Conservation (phyloP, 2,329 filamentous ascomycete species). For the Fusarium hostae region DNA sequence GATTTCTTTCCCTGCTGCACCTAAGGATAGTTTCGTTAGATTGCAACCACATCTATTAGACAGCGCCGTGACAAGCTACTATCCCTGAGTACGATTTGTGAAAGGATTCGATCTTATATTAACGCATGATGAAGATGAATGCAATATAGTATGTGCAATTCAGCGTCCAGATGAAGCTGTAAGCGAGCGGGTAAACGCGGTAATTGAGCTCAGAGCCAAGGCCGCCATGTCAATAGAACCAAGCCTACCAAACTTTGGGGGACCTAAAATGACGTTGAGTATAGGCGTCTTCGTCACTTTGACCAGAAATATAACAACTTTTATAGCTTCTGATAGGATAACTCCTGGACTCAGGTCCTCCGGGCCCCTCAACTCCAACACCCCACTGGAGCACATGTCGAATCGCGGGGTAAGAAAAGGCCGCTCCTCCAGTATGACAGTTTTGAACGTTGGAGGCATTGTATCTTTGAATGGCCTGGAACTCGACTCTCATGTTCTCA, state of each 20-base stretch:
- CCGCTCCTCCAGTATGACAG: constrained; percentile 20
- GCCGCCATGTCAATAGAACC: neutral
- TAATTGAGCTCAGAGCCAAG: neutral
- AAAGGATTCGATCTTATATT: neutral
- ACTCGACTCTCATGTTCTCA: neutral
- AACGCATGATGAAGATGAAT: neutral
- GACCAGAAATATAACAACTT: constrained; percentile 25
- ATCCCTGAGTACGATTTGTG: neutral
- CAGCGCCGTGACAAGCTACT: neutral
- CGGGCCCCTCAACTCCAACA: neutral
- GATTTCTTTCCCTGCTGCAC: neutral
- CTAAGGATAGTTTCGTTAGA: neutral
- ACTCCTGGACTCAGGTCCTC: neutral
- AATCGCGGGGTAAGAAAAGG: constrained; percentile 32
- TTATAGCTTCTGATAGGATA: constrained; percentile 28
- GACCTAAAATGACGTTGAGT: neutral
- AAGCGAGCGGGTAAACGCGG: neutral
- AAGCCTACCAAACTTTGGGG: neutral
- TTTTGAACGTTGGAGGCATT: neutral
- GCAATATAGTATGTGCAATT: neutral
- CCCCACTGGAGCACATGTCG: neutral
- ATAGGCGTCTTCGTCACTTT: constrained; percentile 17
- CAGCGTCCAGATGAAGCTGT: neutral
- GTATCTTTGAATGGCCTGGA: neutral
- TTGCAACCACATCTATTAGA: neutral